Conservation (phyloP, 2,329 filamentous ascomycete genomes). For the Fusarium pseudonygamai region DNA sequence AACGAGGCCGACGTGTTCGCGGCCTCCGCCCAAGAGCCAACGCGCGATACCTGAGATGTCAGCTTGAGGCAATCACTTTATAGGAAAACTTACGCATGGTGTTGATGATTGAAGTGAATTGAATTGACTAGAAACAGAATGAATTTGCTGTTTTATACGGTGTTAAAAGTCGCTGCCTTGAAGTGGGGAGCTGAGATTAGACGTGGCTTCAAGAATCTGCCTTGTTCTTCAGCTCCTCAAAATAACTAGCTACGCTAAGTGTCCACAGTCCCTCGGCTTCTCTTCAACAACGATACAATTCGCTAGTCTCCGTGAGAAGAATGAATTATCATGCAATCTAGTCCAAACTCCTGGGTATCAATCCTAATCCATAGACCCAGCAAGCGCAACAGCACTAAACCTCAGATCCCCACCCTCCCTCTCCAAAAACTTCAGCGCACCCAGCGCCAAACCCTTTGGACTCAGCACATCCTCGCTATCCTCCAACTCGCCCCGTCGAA, state of each 20-base stretch:
- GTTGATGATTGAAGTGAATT: neutral
- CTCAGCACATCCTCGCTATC: conserved; percentile 77
- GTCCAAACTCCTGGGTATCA: conserved; percentile 24
- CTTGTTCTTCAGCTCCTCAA: conserved; percentile 10
- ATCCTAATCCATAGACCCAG: conserved; percentile 58
- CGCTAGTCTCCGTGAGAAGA: neutral
- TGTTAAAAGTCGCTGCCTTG: conserved; percentile 33
- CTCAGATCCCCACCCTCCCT: conserved; percentile 65
- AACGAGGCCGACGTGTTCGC: conserved; percentile 33
- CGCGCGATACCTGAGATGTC: conserved; percentile 26
- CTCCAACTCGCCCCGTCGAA: conserved; percentile 63
- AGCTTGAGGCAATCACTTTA: no score
- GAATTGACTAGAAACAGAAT: neutral
- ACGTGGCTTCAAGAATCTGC: conserved; percentile 35
- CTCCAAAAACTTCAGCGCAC: conserved; percentile 67
- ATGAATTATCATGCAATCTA: neutral
- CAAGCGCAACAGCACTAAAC: conserved; percentile 67
- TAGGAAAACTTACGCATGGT: conserved; percentile 30
- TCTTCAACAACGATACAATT: neutral
- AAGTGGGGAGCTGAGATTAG: conserved; percentile 34
- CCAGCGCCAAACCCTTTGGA: conserved; percentile 76
- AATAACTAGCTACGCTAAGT: neutral
- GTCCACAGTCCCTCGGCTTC: neutral
- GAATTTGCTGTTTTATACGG: neutral
- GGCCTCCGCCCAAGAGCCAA: conserved; percentile 35